Conservation (phyloP, 148 eudicot species). For the Gaultheria prostrata region DNA sequence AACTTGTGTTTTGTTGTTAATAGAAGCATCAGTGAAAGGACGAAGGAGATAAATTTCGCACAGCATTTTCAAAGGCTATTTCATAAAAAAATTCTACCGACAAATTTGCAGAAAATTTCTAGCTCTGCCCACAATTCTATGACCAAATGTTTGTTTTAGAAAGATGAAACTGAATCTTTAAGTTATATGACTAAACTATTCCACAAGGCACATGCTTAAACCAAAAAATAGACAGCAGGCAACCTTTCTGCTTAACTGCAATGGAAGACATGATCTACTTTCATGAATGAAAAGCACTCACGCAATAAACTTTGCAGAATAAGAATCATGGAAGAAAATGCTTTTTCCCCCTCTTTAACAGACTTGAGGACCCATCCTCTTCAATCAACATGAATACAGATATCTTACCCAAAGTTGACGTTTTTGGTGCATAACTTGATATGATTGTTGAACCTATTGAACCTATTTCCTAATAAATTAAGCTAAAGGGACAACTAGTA, state of each 20-base stretch:
- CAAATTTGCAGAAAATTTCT: neutral
- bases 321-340: neutral
- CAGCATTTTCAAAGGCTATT: slow-evolving; percentile 1
- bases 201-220: neutral
- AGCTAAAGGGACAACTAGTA: neutral
- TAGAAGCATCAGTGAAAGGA: slow-evolving; percentile 15
- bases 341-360: neutral
- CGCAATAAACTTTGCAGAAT: neutral
- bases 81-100: neutral
- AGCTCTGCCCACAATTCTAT: neutral
- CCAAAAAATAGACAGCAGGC: neutral
- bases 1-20: slow-evolving; percentile 19
- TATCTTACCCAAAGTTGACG: neutral
- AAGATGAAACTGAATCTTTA: neutral
- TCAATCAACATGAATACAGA: neutral
- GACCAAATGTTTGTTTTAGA: neutral
- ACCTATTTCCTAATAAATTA: neutral
- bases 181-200: neutral
- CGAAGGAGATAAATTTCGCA: neutral
- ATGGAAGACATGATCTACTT: neutral
- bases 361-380: neutral
- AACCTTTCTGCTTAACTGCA: neutral
- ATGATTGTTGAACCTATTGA: neutral
- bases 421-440: neutral
- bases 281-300: neutral